phyloP scores from a whole-genome alignment of 2,329 filamentous ascomycete species.

The Monosporascus sp. region DNA sequence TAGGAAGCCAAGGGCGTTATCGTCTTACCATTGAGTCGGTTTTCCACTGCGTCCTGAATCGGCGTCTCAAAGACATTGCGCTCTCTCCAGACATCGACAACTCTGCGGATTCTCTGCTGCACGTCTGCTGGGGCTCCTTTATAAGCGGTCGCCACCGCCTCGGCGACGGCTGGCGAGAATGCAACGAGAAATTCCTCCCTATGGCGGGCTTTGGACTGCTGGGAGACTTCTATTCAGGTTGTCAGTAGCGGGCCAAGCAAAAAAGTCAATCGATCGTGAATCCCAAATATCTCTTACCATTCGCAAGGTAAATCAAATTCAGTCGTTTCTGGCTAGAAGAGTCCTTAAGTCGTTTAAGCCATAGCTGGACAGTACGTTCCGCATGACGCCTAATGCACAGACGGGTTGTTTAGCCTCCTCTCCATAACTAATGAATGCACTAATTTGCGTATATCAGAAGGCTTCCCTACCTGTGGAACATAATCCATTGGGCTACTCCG shows the following conservation, averaged over 20 bases:
- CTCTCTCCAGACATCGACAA: slow-evolving; percentile 92
- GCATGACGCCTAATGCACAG: slow-evolving; percentile 67
- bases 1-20: slow-evolving; percentile 8
- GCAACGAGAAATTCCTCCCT: slow-evolving; percentile 91
- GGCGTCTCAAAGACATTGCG: slow-evolving; percentile 75
- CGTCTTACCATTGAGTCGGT: slow-evolving; percentile 67
- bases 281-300: slow-evolving; percentile 53
- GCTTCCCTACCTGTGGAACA: slow-evolving; percentile 82
- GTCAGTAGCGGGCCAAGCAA: slow-evolving; percentile 10
- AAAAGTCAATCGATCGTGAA: slow-evolving; percentile 8
- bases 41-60: slow-evolving; percentile 76
- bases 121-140: slow-evolving; percentile 82
- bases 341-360: slow-evolving; percentile 85
- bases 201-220: slow-evolving; percentile 88
- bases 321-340: slow-evolving; percentile 79
- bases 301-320: slow-evolving; percentile 90
- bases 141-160: slow-evolving; percentile 86
- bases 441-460: slow-evolving; percentile 2
- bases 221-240: slow-evolving; percentile 69
- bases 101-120: slow-evolving; percentile 79
- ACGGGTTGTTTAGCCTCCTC: slow-evolving; percentile 23
- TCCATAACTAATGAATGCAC: background rate
- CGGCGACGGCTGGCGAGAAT: slow-evolving; percentile 86
- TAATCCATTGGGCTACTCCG: slow-evolving; percentile 96
- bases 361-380: slow-evolving; percentile 84